Percentiles rank a stretch among this genome's conserved stretches.
Conservation (phyloP, 345 rosid genomes). For the Aquilaria malaccensis region DNA sequence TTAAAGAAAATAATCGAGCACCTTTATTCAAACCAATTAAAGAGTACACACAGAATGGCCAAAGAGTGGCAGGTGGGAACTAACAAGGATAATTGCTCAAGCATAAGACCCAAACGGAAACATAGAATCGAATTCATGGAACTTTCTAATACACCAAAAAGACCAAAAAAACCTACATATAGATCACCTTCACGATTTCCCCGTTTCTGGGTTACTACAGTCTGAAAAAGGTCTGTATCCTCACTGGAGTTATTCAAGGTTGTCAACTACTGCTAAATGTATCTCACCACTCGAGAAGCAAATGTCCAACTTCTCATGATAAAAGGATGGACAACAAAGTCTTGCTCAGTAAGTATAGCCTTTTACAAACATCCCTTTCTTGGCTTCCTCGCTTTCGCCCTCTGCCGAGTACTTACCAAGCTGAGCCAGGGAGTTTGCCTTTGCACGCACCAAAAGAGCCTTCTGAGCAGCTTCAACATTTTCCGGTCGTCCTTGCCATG, state of each 20-base stretch:
- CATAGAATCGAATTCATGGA: no score
- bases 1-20: no score
- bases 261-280: neutral
- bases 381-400: slow-evolving; percentile 87
- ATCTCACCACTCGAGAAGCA: no score
- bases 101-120: no score
- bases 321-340: neutral
- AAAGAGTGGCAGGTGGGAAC: no score
- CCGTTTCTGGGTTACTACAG: neutral
- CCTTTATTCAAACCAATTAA: no score
- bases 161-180: no score
- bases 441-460: slow-evolving; percentile 87
- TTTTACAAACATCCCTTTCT: slow-evolving; percentile 95
- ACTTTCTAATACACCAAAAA: no score
- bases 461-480: slow-evolving; percentile 74
- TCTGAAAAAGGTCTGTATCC: neutral
- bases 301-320: no score
- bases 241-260: slow-evolving; percentile 14
- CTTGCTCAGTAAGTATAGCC: slow-evolving; percentile 79
- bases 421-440: slow-evolving; percentile 95
- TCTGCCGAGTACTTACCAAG: slow-evolving; percentile 81
- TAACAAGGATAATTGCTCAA: no score
- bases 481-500: slow-evolving; percentile 93
- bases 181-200: no score
- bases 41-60: no score